These are phyloP conservation scores for Pleurotus citrinopileatus DNA, from an alignment of 768 basidiomycete species.

Conservation along the genomic window DNA sequence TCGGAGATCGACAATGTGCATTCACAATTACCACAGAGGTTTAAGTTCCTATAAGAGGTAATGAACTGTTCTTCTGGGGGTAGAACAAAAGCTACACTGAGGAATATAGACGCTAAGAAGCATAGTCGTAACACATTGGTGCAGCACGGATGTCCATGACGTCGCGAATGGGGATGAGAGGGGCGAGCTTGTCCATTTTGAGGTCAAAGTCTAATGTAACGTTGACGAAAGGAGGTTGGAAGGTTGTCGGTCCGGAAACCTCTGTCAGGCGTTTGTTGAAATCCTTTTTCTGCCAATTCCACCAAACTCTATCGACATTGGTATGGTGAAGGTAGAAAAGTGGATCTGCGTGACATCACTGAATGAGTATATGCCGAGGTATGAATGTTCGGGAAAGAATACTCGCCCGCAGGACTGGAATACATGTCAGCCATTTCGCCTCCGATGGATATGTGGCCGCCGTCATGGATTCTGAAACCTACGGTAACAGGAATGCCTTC, in stretches of 20 bases:
- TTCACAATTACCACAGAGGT: too few species aligned
- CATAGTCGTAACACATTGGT: conserved; percentile 28
- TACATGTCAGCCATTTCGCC: conserved; percentile 31
- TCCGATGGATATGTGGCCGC: conserved; percentile 31
- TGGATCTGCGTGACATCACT: conserved; percentile 27
- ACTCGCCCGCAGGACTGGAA: conserved; percentile 37
- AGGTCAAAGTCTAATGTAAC: conserved; percentile 30
- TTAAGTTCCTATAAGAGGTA: too few species aligned
- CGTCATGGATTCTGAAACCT: conserved; percentile 28
- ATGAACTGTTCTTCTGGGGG: too few species aligned
- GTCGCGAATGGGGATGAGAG: conserved; percentile 25
- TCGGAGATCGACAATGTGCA: too few species aligned
- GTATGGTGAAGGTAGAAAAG: conserved; percentile 39
- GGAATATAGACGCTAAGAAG: conserved; percentile 9
- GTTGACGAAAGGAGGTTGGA: conserved; percentile 24
- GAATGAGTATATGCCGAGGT: neutral
- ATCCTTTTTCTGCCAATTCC: conserved; percentile 32
- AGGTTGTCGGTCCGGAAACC: conserved; percentile 31
- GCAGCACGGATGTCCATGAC: conserved; percentile 26
- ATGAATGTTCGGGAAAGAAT: neutral
- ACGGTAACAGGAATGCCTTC: conserved; percentile 30
- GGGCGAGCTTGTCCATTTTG: conserved; percentile 22
- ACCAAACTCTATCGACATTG: conserved; percentile 40
- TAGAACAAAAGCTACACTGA: too few species aligned
- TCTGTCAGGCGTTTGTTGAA: conserved; percentile 24